Percentiles rank a stretch among this genome's conserved stretches.
phyloP scores from a whole-genome alignment of 306 rosid genomes.

The Cyclanthera cordifolia region DNA sequence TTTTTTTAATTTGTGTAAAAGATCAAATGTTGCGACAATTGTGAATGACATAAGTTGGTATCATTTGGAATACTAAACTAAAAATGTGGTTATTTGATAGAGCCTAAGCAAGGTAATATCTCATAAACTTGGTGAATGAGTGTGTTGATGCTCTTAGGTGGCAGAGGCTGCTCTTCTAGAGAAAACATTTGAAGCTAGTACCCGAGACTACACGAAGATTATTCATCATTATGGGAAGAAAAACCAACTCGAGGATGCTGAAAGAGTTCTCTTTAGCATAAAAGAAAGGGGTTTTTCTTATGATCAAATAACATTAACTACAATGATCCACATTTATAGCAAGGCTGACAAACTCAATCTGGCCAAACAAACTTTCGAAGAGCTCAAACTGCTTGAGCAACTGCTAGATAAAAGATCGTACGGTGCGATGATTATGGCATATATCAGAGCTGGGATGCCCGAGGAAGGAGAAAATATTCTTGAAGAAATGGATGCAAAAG shows the following conservation, averaged over 20 bases:
- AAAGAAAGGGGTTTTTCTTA: slow-evolving; percentile 49
- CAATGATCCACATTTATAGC: slow-evolving; percentile 76
- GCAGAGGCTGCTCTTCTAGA: slow-evolving; percentile 60
- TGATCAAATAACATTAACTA: slow-evolving; percentile 69
- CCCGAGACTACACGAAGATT: slow-evolving; percentile 73
- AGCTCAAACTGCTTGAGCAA: slow-evolving; percentile 59
- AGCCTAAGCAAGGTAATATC: background rate
- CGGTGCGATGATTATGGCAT: slow-evolving; percentile 83
- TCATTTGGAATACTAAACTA: too few relatives aligned
- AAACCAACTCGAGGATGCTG: slow-evolving; percentile 53
- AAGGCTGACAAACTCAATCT: slow-evolving; percentile 52
- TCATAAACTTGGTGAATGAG: background rate
- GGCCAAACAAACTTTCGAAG: slow-evolving; percentile 66
- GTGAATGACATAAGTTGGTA: too few relatives aligned
- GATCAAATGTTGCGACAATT: too few relatives aligned
- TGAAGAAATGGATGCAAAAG: slow-evolving; percentile 58
- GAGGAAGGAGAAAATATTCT: slow-evolving; percentile 55
- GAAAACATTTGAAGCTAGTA: slow-evolving; percentile 56
- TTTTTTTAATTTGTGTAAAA: too few relatives aligned
- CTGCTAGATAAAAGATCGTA: slow-evolving; percentile 66
- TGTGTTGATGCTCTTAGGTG: slow-evolving; percentile 35
- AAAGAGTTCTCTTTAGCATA: slow-evolving; percentile 43
- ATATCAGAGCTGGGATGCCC: slow-evolving; percentile 67
- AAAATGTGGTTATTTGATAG: too few relatives aligned
- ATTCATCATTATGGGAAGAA: slow-evolving; percentile 57